Evolutionary conservation across 768 basidiomycete genomes (phyloP), one percentile per base, ranked within the genome.

Genomic region (Exsudoporus frostii): DNA sequence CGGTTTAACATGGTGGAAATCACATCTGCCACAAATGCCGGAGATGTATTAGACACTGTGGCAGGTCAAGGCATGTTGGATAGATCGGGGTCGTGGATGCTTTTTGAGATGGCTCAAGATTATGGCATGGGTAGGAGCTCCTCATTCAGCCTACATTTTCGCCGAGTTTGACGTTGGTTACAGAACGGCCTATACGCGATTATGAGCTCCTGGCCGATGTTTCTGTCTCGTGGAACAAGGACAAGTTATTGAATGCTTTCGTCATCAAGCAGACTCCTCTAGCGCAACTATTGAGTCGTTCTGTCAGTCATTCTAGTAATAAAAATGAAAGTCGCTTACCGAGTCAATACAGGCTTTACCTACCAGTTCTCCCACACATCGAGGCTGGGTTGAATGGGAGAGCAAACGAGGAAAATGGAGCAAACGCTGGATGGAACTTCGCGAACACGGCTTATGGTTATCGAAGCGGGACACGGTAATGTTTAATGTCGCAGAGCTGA

Each of bases 391-490:
- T 24, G 90, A 98, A 67, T 90, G 85, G 81, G 92, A 96, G 74
- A 77, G 76, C 41, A 98, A 96, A 73, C 83, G 87, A 54, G 93
- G 93, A 33, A 97, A 97, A 71, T 99, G 96, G 97, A 86, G 77
- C 51, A 98, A 98, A 71, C 82, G 92, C 32, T 95, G 86, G 83
- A 76, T 99, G 65, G 84, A 86, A 62, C 79, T 97, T 24, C 79
- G 90, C 44, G 92, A 95, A 63, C 91, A 95, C 58, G 81, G 83
- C 54, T 65, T 98, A 49, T 96, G 86, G 80, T 66, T 96, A 34
- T 87, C 91, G 29, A 98, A 98, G 72, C 86, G 90, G 17, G 92
- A 97, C 50, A 87, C 83, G 65, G 93, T 94, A 59, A 57, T 81
- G 73, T 33, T 25, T 50, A 43, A 41, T 20, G 44, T 45, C 15